phyloP scores from a whole-genome alignment of 2,329 filamentous ascomycete species.

The Colletotrichum agaves region DNA sequence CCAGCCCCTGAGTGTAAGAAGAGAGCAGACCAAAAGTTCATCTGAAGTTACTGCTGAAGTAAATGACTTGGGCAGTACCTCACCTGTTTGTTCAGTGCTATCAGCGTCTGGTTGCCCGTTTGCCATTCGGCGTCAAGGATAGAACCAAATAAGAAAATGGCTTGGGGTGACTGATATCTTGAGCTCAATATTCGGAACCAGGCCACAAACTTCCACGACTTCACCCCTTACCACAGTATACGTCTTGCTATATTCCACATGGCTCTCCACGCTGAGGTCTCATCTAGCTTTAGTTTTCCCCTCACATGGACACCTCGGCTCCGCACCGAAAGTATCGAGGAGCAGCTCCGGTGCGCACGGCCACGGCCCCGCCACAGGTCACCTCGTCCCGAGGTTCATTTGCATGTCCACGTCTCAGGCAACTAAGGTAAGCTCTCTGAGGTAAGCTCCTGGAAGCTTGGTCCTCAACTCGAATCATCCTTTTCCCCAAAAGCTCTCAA shows the following conservation, averaged over 20 bases:
- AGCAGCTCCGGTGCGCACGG: slow-evolving; percentile 27
- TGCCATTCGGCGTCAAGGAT: too few relatives aligned
- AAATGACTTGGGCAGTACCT: neutral
- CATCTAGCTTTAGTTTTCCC: slow-evolving; percentile 6
- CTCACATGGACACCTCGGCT: slow-evolving; percentile 36
- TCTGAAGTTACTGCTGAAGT: slow-evolving; percentile 4
- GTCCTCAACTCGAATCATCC: slow-evolving; percentile 4
- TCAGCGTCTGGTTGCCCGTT: too few relatives aligned
- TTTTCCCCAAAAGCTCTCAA: slow-evolving; percentile 6
- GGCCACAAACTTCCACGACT: neutral
- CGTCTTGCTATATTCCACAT: neutral
- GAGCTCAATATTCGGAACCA: neutral
- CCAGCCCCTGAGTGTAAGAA: slow-evolving; percentile 29
- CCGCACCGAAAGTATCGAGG: slow-evolving; percentile 22
- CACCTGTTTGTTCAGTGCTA: neutral
- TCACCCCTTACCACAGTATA: neutral
- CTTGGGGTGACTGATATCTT: too few relatives aligned
- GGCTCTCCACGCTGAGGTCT: neutral
- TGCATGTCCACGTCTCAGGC: slow-evolving; percentile 19
- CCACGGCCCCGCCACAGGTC: slow-evolving; percentile 20
- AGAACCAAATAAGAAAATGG: too few relatives aligned
- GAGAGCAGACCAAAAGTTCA: slow-evolving; percentile 5
- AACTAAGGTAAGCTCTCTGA: slow-evolving; percentile 4
- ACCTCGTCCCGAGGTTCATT: slow-evolving; percentile 36
- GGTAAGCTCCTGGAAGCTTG: slow-evolving; percentile 5